These are phyloP conservation scores for Niebla homalea DNA, from an alignment of 495 filamentous ascomycete species.

Conservation along the genomic window DNA sequence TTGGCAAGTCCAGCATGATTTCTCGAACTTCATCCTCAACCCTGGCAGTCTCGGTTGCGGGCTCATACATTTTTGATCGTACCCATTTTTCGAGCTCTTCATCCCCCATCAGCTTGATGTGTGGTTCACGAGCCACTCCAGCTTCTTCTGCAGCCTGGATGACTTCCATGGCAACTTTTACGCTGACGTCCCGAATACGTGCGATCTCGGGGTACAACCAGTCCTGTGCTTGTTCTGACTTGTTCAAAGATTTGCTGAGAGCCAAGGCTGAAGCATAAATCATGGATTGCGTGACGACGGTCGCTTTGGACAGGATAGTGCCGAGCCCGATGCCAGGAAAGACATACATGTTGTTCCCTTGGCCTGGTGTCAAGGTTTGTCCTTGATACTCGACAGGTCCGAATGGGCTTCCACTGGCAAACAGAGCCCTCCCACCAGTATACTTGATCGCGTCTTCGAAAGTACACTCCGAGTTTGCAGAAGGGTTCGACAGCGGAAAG, in stretches of 20 bases:
- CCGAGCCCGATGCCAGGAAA: slow-evolving; percentile 96
- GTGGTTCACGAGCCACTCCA: slow-evolving; percentile 68
- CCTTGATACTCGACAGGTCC: slow-evolving; percentile 48
- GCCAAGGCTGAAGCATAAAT: slow-evolving; percentile 70
- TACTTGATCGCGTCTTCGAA: slow-evolving; percentile 80
- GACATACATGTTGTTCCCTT: slow-evolving; percentile 90
- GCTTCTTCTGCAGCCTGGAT: slow-evolving; percentile 80
- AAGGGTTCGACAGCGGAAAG: slow-evolving; percentile 90
- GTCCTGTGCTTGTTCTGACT: slow-evolving; percentile 64
- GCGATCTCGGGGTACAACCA: slow-evolving; percentile 89
- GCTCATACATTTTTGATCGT: slow-evolving; percentile 70
- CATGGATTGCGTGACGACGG: slow-evolving; percentile 75
- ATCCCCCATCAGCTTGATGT: slow-evolving; percentile 58
- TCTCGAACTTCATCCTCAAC: slow-evolving; percentile 38
- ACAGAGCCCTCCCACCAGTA: slow-evolving; percentile 82
- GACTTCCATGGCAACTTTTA: slow-evolving; percentile 78
- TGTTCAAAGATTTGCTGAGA: slow-evolving; percentile 63
- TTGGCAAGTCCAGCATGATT: slow-evolving; percentile 4
- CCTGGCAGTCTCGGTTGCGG: slow-evolving; percentile 48
- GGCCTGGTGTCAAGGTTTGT: slow-evolving; percentile 63
- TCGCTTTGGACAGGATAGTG: slow-evolving; percentile 81
- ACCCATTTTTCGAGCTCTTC: slow-evolving; percentile 67
- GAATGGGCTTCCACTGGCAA: slow-evolving; percentile 93
- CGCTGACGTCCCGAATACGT: slow-evolving; percentile 79
- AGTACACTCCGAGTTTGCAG: slow-evolving; percentile 92